These are phyloP conservation scores for Artemisia annua DNA, from an alignment of 129 eudicot species.

Conservation along the genomic window DNA sequence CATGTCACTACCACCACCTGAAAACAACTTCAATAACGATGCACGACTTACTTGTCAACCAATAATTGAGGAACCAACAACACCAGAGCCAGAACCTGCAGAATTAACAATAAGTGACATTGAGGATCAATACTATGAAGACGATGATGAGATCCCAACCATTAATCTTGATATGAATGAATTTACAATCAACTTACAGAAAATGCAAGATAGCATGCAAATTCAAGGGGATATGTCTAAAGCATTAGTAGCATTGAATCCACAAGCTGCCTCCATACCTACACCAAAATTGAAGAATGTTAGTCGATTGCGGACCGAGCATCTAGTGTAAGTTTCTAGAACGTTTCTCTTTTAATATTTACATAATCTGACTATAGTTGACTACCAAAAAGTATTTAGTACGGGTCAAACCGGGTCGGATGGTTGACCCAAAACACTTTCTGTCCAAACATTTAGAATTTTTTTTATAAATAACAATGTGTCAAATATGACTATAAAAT, in stretches of 20 bases:
- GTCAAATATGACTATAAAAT: not conserved
- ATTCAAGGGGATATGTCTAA: conserved; percentile 61
- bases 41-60: conserved; percentile 51
- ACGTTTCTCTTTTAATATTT: not conserved
- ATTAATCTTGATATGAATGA: conserved; percentile 71
- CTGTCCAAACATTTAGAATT: not conserved
- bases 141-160: conserved; percentile 78
- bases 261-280: conserved; percentile 67
- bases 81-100: conserved; percentile 69
- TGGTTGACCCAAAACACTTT: not conserved
- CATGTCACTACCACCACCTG: conserved; percentile 40
- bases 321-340: conserved; percentile 76
- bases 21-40: conserved; percentile 6
- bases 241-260: conserved; percentile 67
- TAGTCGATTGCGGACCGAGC: conserved; percentile 88
- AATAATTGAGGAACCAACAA: conserved; percentile 69
- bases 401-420: not conserved
- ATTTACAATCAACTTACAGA: conserved; percentile 57
- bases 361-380: too few species aligned
- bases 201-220: conserved; percentile 55
- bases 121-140: conserved; percentile 77
- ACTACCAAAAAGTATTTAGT: not conserved
- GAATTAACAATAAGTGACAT: conserved; percentile 59
- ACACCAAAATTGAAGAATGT: conserved; percentile 78
- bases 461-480: not conserved